Evolutionary conservation across 352 stramenopile genomes (phyloP), one percentile per base, ranked within the genome.

Genomic region (Phytopythium kandeliae): DNA sequence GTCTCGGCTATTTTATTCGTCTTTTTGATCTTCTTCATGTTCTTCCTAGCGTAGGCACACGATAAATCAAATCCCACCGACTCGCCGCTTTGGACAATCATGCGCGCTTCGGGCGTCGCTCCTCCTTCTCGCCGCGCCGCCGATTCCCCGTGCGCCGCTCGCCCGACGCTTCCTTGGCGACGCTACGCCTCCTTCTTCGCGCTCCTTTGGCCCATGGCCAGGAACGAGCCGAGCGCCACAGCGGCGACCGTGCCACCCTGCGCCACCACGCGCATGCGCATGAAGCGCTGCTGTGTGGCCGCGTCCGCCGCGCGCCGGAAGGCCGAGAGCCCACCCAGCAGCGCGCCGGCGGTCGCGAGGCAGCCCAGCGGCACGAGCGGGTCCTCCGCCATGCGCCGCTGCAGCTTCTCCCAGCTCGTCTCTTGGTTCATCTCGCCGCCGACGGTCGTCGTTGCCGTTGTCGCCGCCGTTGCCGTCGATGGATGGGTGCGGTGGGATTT

Each of bases 11-110:
- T 93, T 67, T 87, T 93, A 74, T 86, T 93, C 54, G 60, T 90
- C 37, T 93, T 93, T 47, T 66, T 93, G 57, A 71, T 93, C 64
- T 90, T 93, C 67, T 93, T 93, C 67, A 88, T 92, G 74, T 90
- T 92, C 63, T 85, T 93, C 58, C 69, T 93, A 63, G 83, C 83
- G 45, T 93, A 89, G 10, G 37, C 24, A 49, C 43, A 42, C 46
- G 36, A 49, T 24, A 26, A 51, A 50, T 52, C 43, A 60, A 53
- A 53, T n/a, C n/a, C n/a, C n/a, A n/a, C n/a, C n/a, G n/a, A n/a
- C n/a, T n/a, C n/a, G n/a, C n/a, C n/a, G n/a, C n/a, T n/a, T n/a
- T n/a, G n/a, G n/a, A n/a, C n/a, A n/a, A n/a, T n/a, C n/a, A n/a
- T n/a, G n/a, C n/a, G n/a, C n/a, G n/a, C n/a, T n/a, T n/a, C n/a